Evolutionary conservation across 768 basidiomycete genomes (phyloP), one percentile per base, ranked within the genome.

Genomic region (Tricholoma hemisulphureum): DNA sequence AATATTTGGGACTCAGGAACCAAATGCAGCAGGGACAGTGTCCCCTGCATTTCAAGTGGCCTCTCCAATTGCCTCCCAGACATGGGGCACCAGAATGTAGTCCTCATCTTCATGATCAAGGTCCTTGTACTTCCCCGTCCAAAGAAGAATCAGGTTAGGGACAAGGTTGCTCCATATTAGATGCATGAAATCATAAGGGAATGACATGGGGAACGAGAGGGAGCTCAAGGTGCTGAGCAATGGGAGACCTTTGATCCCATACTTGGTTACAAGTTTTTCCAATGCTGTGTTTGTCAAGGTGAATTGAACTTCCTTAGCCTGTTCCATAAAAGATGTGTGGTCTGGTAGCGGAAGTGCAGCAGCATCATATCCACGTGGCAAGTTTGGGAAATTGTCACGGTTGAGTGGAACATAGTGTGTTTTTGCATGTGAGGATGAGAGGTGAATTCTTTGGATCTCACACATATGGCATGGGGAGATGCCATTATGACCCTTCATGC

Each of bases 181-280:
- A 52, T 84, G 81, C 76, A 83, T 81, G 65, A 80, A 78, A 51
- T 83, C 80, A 58, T 75, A 74, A 0, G 79, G 79, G 20, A 79
- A 77, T 13, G 75, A 75, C 3, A 18, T 0, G 1, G 80, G 74
- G 58, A 79, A n/a, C n/a, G n/a, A n/a, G n/a, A n/a, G n/a, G n/a
- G n/a, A n/a, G n/a, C n/a, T n/a, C n/a, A n/a, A n/a, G 13, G 24
- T 11, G 28, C 48, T 50, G 48, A 80, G 69, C 0, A 74, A n/a
- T 0, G 77, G 66, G 9, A 70, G 14, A 4, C 69, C 72, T 43
- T 77, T 76, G 56, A 78, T 69, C 1, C 79, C 76, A 56, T 58
- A 70, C 20, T 39, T n/a, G 28, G 53, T 64, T 10, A 67, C 57
- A 3, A 66, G 61, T 1, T 21, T 4, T 10, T 71, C 59, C 7